Evolutionary conservation across 164 flowering plant genomes (phyloP).

Genomic region (Magnolia kwangsiensis): DNA sequence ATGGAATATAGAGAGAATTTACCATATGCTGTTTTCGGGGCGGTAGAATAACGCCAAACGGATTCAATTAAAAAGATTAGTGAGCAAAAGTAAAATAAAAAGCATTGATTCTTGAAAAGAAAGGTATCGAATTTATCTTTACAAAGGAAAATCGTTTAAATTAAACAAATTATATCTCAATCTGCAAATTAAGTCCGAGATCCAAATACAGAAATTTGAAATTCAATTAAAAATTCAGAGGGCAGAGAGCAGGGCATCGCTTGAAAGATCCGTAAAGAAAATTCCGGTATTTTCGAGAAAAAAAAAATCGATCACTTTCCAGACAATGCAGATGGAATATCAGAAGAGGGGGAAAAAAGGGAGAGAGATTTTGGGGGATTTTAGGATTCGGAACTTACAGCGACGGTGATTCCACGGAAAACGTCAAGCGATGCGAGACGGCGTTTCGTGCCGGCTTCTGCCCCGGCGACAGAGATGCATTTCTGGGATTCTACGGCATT

Average conservation of each 20-base stretch:
- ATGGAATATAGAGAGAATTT: too few relatives aligned
- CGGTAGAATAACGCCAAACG: too few relatives aligned
- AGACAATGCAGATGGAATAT: background rate
- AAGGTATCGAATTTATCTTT: too few relatives aligned
- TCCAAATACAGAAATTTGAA: too few relatives aligned
- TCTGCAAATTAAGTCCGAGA: too few relatives aligned
- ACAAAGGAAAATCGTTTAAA: too few relatives aligned
- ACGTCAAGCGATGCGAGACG: conserved; percentile 73
- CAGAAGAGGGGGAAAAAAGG: background rate
- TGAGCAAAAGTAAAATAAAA: too few relatives aligned
- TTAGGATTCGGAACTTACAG: conserved; percentile 34
- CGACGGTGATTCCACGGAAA: conserved; percentile 70
- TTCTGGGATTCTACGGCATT: conserved; percentile 2
- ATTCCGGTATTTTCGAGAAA: background rate
- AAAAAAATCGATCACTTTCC: background rate
- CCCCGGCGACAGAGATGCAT: background rate
- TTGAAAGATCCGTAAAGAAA: background rate
- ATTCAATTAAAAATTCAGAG: too few relatives aligned
- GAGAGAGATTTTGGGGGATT: background rate
- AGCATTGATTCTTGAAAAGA: too few relatives aligned
- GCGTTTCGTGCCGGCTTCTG: conserved; percentile 15
- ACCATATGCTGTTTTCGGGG: too few relatives aligned
- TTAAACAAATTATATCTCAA: too few relatives aligned
- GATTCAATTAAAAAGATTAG: too few relatives aligned
- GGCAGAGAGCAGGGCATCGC: background rate